Evolutionary conservation across 1,284 basidiomycete genomes (phyloP).

Genomic region (Agroathelia rolfsii): DNA sequence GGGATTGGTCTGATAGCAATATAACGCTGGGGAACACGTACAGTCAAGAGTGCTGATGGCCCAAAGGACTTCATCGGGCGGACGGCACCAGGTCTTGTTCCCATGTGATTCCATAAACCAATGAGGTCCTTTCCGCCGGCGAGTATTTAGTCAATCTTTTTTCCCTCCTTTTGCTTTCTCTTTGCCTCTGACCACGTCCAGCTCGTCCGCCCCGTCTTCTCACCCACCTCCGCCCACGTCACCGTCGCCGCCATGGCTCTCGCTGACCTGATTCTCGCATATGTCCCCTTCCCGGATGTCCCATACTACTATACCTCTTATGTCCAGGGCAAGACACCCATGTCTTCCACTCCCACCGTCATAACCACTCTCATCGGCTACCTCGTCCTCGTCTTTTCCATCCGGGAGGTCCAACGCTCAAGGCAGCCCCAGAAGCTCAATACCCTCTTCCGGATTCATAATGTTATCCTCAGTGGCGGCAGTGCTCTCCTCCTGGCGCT

Average conservation of each 20-base stretch:
- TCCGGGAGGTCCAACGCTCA: slow-evolving; percentile 79
- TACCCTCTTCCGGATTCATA: slow-evolving; percentile 86
- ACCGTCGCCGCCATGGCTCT: slow-evolving; percentile 28
- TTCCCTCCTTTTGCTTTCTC: too few relatives aligned
- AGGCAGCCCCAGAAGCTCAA: slow-evolving; percentile 72
- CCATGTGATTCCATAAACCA: too few relatives aligned
- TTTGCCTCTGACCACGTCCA: too few relatives aligned
- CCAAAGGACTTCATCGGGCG: too few relatives aligned
- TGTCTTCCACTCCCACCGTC: slow-evolving; percentile 75
- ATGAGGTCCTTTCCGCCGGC: too few relatives aligned
- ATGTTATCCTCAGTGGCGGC: slow-evolving; percentile 77
- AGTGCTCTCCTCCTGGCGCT: slow-evolving; percentile 75
- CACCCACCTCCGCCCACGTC: slow-evolving; percentile 3
- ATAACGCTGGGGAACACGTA: too few relatives aligned
- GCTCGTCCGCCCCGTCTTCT: too few relatives aligned
- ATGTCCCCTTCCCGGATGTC: slow-evolving; percentile 43
- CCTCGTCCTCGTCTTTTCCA: slow-evolving; percentile 83
- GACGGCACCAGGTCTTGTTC: too few relatives aligned
- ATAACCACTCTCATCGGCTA: slow-evolving; percentile 66
- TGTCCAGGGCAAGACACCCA: slow-evolving; percentile 64
- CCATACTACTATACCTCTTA: slow-evolving; percentile 59
- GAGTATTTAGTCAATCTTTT: too few relatives aligned
- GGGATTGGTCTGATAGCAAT: too few relatives aligned
- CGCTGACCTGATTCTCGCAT: slow-evolving; percentile 57
- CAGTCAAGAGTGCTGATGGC: too few relatives aligned